Conservation (phyloP, 176 grass and related monocot genomes). For the Oryza officinalis region DNA sequence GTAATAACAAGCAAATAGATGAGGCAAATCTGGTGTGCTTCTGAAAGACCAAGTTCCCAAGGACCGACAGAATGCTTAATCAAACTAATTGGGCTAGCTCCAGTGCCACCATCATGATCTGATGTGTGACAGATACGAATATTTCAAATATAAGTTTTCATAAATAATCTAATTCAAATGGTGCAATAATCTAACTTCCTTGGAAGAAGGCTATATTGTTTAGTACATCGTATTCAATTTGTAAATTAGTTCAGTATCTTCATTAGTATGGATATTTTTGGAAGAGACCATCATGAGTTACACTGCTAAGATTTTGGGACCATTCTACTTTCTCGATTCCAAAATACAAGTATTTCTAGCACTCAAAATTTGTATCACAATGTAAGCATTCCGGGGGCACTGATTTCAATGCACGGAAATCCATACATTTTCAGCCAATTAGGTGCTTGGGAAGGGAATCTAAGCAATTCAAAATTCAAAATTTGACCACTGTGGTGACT, state of each 20-base stretch:
- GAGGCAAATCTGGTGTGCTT: conserved; percentile 89
- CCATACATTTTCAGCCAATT: too few species aligned
- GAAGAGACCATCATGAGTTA: neutral
- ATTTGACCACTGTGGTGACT: too few species aligned
- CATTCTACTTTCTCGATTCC: neutral
- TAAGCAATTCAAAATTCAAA: too few species aligned
- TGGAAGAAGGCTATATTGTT: neutral
- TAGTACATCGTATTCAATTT: neutral
- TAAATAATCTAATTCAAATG: neutral
- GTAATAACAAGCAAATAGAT: conserved; percentile 30
- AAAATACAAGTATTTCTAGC: too few species aligned
- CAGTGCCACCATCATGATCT: conserved; percentile 96
- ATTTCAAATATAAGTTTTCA: neutral
- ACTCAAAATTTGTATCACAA: too few species aligned
- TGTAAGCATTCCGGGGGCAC: too few species aligned
- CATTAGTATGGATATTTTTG: neutral
- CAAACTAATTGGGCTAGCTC: conserved; percentile 97
- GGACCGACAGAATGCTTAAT: conserved; percentile 99
- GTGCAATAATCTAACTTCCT: neutral
- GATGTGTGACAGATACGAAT: conserved; percentile 58
- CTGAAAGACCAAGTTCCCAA: conserved; percentile 98
- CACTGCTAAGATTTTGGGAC: conserved; percentile 10
- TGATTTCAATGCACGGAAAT: too few species aligned
- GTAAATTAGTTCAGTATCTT: conserved; percentile 6
- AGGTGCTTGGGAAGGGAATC: too few species aligned